Conservation (phyloP, 169 alveolate genomes). For the Plasmodium gonderi region DNA sequence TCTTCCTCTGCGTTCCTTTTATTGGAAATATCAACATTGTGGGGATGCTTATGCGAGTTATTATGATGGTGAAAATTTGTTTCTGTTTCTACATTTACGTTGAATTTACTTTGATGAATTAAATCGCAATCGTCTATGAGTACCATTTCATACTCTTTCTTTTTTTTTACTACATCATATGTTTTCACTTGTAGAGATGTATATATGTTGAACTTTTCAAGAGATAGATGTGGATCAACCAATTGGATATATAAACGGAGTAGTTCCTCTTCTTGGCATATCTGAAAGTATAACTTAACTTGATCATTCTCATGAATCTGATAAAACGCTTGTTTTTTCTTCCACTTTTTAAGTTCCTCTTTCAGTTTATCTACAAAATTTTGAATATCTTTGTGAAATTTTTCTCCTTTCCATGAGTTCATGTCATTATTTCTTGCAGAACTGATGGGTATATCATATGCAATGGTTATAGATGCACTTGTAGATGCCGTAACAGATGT, state of each 20-base stretch:
- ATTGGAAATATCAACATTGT: neutral
- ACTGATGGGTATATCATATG: neutral
- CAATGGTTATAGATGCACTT: too few species aligned
- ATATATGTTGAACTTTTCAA: neutral
- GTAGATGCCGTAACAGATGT: too few species aligned
- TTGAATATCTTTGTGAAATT: neutral
- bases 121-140: neutral
- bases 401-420: neutral
- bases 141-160: neutral
- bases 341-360: neutral
- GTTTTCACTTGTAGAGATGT: neutral
- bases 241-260: constrained; percentile 1
- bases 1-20: neutral
- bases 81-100: neutral
- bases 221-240: neutral
- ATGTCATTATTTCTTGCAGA: neutral
- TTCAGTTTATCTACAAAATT: neutral
- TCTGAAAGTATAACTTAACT: constrained; percentile 16
- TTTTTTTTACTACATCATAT: neutral
- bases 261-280: neutral
- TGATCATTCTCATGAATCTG: constrained; percentile 7
- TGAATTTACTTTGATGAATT: neutral
- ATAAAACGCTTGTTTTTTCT: neutral
- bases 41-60: too few species aligned
- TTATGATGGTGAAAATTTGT: too few species aligned